A percentile compares a stretch with the other conserved stretches of the same genome.
Evolutionary conservation across 108 stramenopile genomes (phyloP).

Genomic region (Licmophora abbreviata): DNA sequence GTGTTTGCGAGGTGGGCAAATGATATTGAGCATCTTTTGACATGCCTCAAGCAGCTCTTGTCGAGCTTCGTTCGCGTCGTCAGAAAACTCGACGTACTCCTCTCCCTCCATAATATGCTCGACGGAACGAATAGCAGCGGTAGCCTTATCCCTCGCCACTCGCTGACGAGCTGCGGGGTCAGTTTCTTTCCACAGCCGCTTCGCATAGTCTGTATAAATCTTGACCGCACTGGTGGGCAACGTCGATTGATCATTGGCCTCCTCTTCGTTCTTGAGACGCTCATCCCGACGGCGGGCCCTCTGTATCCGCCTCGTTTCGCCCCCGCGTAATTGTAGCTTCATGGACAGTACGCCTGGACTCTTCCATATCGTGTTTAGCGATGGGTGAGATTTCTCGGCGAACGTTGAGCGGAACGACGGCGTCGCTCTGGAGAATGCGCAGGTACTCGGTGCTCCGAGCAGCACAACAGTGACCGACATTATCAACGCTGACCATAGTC

Average conservation of each 20-base stretch:
- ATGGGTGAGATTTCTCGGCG: no score
- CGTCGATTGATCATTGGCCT: not conserved
- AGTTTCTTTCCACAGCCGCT: conserved; percentile 51
- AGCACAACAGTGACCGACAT: no score
- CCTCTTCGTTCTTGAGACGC: not conserved
- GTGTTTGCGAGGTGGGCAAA: conserved; percentile 4
- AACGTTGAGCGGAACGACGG: no score
- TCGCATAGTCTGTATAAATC: conserved; percentile 27
- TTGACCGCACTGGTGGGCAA: not conserved
- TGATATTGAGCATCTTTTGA: conserved; percentile 20
- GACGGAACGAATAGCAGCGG: conserved; percentile 21
- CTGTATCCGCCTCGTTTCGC: no score
- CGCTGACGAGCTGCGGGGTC: conserved; percentile 19
- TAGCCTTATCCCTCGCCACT: conserved; percentile 38
- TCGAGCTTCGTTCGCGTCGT: not conserved
- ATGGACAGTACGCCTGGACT: no score
- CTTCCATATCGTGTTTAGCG: no score
- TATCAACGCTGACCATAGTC: no score
- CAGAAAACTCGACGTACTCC: conserved; percentile 14
- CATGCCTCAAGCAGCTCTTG: conserved; percentile 19
- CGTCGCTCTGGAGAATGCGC: no score
- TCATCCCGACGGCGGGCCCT: no score
- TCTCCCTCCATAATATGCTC: conserved; percentile 27
- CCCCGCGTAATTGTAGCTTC: no score
- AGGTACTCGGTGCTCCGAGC: no score